phyloP scores from a whole-genome alignment of 225 moss, liverwort and hornwort genomes.

The Sphagnum contortum region DNA sequence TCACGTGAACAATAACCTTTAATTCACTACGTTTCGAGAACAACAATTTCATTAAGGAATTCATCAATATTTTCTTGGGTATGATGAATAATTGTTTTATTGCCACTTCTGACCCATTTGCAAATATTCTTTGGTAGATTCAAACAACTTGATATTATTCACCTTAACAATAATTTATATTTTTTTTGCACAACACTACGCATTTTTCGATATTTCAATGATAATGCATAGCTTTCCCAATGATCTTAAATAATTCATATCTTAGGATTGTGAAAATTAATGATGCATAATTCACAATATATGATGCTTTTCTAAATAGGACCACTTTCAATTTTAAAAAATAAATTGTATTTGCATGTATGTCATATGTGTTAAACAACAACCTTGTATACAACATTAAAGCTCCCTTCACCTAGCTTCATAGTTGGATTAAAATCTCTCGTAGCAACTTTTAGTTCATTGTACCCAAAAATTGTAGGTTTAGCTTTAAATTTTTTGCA shows the following conservation, averaged over 20 bases:
- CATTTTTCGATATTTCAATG: too few relatives aligned
- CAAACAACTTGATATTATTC: neutral
- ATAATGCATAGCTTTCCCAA: neutral
- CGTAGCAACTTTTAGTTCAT: conserved; percentile 31
- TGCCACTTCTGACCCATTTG: neutral
- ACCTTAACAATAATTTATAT: neutral
- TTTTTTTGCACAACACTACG: neutral
- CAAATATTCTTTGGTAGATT: neutral
- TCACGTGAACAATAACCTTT: neutral
- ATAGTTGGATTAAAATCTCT: conserved; percentile 15
- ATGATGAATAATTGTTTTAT: too few relatives aligned
- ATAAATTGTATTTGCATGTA: too few relatives aligned
- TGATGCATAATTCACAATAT: neutral
- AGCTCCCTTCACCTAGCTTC: conserved; percentile 34
- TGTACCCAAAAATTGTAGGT: conserved; percentile 27
- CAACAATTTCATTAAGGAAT: neutral
- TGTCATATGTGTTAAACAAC: too few relatives aligned
- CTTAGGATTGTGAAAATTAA: neutral
- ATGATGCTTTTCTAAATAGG: neutral
- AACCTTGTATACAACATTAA: conserved; percentile 52
- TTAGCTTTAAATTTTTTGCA: too few relatives aligned
- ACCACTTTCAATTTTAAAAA: too few relatives aligned
- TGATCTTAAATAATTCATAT: neutral
- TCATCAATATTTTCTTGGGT: too few relatives aligned
- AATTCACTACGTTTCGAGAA: neutral